Percentiles rank a stretch among this genome's conserved stretches.
Conservation (phyloP, 768 basidiomycete species). For the Hericium alpestre region DNA sequence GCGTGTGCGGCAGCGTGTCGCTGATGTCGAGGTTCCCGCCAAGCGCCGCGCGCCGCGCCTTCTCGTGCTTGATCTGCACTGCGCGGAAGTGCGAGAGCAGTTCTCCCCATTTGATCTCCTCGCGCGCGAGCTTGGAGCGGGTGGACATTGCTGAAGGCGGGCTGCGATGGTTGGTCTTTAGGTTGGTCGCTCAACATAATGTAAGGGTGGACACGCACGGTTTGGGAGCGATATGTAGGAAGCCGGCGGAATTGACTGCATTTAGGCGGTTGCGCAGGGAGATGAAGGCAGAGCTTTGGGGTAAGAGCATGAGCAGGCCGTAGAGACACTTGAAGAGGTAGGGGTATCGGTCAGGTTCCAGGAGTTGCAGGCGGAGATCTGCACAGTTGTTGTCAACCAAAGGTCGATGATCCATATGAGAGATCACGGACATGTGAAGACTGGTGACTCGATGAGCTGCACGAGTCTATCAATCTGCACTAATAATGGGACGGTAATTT, state of each 20-base stretch:
- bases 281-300: conserved; percentile 93
- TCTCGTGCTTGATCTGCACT: conserved; percentile 87
- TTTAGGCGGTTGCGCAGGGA: conserved; percentile 89
- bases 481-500: conserved; percentile 88
- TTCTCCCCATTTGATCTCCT: conserved; percentile 97
- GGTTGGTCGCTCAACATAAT: neutral
- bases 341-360: conserved; percentile 95
- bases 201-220: conserved; percentile 37
- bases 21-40: conserved; percentile 41
- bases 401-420: neutral
- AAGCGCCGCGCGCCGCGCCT: conserved; percentile 68
- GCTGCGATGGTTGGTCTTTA: neutral
- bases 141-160: conserved; percentile 29
- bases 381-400: conserved; percentile 2
- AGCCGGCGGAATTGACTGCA: conserved; percentile 91
- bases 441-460: conserved; percentile 94
- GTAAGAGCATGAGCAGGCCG: conserved; percentile 91
- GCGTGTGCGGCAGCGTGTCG: conserved; percentile 33
- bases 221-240: conserved; percentile 82
- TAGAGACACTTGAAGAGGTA: conserved; percentile 97
- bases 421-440: conserved; percentile 77
- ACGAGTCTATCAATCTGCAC: conserved; percentile 98
- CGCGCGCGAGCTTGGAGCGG: conserved; percentile 69
- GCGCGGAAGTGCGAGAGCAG: conserved; percentile 84
- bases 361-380: conserved; percentile 85